Evolutionary conservation across 169 alveolate species (phyloP), one percentile per base, ranked within the genome.

Genomic region (Plasmodium knowlesi): DNA sequence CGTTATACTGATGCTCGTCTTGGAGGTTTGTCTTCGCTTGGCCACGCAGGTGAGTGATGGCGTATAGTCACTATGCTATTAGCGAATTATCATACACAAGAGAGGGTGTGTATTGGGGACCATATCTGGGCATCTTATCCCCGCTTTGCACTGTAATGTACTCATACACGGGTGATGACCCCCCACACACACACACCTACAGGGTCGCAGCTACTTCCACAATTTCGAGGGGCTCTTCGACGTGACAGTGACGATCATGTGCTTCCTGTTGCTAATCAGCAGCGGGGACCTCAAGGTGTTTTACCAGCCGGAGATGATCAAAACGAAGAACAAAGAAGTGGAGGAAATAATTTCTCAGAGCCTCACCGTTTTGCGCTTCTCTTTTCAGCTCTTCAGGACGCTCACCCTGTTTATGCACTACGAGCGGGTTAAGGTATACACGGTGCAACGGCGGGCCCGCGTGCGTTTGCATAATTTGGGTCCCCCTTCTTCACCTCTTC

Each of bases 331-430:
- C 9, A 89, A 16, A 2, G 94, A 89, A 61, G 71, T 89, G 43
- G 94, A 89, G 82, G 94, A 89, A 78, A 89, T 89, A 2, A 50
- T 89, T 19, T 89, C 94, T 22, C 89, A 89, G 30, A 89, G 90
- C 71, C 41, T 89, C 67, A 89, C 94, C 71, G 82, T 80, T 12
- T 28, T 89, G 22, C 80, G 94, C 19, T 89, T 89, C 82, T 89
- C 90, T 2, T 43, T 89, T 57, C 94, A 89, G 16, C 41, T 89
- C n/a, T 89, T 89, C 82, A 50, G 94, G 19, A 89, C 90, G 6
- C 67, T 89, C 41, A 89, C 94, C 5, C 72, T 89, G 39, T 78
- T 89, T 54, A 89, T 89, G 94, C 94, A 89, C 34, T 70, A 80
- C 32, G 82, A 54, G 82, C 79, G 94, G 39, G 82, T 86, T 12